Evolutionary conservation across 768 basidiomycete species (phyloP), one percentile per base, ranked within the genome.

Genomic region (Saitozyma sp.): DNA sequence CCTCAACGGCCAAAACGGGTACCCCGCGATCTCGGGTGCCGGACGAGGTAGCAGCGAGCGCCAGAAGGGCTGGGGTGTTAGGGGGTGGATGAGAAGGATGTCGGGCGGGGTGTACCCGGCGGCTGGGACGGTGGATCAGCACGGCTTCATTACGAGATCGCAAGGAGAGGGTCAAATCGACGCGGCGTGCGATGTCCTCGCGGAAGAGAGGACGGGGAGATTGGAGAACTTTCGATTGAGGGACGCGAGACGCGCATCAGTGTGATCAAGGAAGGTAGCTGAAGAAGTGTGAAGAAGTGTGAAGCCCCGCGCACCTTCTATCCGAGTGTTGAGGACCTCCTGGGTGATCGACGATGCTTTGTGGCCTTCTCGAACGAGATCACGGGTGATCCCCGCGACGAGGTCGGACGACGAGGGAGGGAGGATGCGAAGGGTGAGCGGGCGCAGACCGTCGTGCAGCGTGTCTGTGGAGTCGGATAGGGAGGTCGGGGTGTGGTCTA

Each of bases 1-100:
- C 8, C 74, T 56, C n/a, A 75, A 53, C 37, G 63, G 40, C 74
- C 74, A 75, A 52, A 69, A 75, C n/a, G 74, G 74, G 54, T 69
- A 75, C 10, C 71, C 69, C 20, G 54, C 54, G 38, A 75, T 42
- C 54, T 75, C 71, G 14, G 74, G 74, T n/a, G 74, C 65, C 19
- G 66, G 48, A 7, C 71, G 59, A 19, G 74, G 69, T 19, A 73
- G 45, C 6, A 70, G 19, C n/a, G 63, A 19, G 6, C 29, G 14
- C 29, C 59, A 63, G 9, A 63, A 50, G 0, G 62, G 41, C 5
- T 57, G 63, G 5, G 62, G 59, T 17, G 48, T n/a, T 19, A 75
- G 52, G 17, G 60, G 67, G 52, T 75, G 74, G 16, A 75, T 61
- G 13, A 75, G 50, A 46, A 75, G 54, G 37, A 75, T 46, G 41